These are phyloP conservation scores for Brasilioporus rufonigricans DNA, from an alignment of 768 basidiomycete genomes.

Conservation along the genomic window DNA sequence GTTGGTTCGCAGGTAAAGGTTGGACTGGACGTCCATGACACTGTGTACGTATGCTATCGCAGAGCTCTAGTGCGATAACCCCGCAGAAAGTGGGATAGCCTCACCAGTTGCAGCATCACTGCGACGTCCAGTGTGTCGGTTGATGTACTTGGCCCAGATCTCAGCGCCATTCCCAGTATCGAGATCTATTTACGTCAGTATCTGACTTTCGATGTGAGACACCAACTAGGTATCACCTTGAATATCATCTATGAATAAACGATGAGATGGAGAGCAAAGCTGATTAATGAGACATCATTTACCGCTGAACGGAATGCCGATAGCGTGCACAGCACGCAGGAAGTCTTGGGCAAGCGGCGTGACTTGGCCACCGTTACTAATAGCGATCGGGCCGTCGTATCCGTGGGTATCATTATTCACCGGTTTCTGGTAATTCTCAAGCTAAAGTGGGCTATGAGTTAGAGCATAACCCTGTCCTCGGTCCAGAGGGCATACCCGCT, in stretches of 20 bases:
- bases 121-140: constrained; percentile 67
- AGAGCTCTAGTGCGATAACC: background rate
- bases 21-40: constrained; percentile 65
- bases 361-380: constrained; percentile 66
- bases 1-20: constrained; percentile 65
- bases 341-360: constrained; percentile 68
- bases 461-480: background rate
- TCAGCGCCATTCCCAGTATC: constrained; percentile 60
- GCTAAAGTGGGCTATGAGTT: constrained; percentile 28
- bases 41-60: constrained; percentile 61
- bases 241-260: too few species aligned
- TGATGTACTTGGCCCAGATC: constrained; percentile 79
- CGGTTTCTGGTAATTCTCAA: constrained; percentile 79
- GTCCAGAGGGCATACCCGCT: constrained; percentile 40
- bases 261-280: too few species aligned
- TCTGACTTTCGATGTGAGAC: background rate
- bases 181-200: constrained; percentile 41
- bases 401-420: constrained; percentile 65
- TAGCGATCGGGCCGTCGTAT: constrained; percentile 72
- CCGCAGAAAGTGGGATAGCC: background rate
- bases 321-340: constrained; percentile 56
- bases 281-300: constrained; percentile 12
- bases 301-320: constrained; percentile 68
- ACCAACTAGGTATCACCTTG: background rate
- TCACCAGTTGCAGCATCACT: constrained; percentile 68